Conservation (phyloP, 768 basidiomycete species). For the Leccinum ochraceum region DNA sequence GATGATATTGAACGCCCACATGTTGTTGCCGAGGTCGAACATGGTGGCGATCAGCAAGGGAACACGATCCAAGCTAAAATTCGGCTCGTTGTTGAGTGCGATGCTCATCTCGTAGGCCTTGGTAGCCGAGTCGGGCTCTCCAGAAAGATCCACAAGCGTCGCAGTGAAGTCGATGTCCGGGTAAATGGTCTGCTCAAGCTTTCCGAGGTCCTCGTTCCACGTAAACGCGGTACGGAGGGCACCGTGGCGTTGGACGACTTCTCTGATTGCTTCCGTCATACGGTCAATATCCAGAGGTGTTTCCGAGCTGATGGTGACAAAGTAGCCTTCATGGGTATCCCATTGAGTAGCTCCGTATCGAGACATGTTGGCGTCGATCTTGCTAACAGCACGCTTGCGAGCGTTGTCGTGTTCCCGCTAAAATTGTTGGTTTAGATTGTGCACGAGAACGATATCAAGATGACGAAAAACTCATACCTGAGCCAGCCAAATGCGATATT, state of each 20-base stretch:
- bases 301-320: conserved; percentile 22
- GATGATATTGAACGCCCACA: conserved; percentile 32
- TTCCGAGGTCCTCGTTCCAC: conserved; percentile 32
- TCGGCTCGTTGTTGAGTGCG: conserved; percentile 24
- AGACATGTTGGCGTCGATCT: conserved; percentile 33
- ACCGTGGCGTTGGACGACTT: conserved; percentile 32
- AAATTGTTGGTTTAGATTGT: too few species aligned
- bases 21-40: conserved; percentile 22
- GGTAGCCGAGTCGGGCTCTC: conserved; percentile 23
- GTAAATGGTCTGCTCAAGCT: conserved; percentile 33
- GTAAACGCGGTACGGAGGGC: conserved; percentile 31
- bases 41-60: conserved; percentile 29
- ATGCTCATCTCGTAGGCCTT: conserved; percentile 35
- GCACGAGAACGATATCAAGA: too few species aligned
- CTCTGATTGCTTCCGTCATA: conserved; percentile 28
- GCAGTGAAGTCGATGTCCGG: conserved; percentile 28
- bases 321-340: conserved; percentile 33
- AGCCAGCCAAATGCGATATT: conserved; percentile 34
- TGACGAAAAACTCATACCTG: conserved; percentile 20
- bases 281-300: conserved; percentile 29
- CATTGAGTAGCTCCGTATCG: conserved; percentile 36
- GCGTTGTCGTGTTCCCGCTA: conserved; percentile 32
- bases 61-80: conserved; percentile 28
- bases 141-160: conserved; percentile 28
- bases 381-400: conserved; percentile 28